A percentile compares a stretch with the other conserved stretches of the same genome.
Evolutionary conservation across 345 rosid genomes (phyloP).

Genomic region (Anastatica hierochuntica): DNA sequence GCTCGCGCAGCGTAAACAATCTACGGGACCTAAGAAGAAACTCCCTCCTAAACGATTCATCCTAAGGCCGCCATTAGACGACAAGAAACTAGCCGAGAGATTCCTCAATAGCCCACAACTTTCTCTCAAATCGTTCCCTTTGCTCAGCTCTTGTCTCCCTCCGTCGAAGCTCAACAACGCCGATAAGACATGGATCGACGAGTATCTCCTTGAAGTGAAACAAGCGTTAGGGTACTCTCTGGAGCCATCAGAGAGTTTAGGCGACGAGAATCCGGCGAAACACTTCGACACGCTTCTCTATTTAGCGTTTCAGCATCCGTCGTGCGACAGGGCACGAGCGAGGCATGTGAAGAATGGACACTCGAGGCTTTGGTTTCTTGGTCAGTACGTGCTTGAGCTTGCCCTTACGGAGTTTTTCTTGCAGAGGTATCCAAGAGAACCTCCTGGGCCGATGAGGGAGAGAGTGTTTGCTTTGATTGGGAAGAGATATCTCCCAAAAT

Average conservation of each 20-base stretch:
- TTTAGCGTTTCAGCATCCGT: slow-evolving; percentile 84
- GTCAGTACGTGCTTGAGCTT: slow-evolving; percentile 91
- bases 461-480: slow-evolving; percentile 89
- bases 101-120: slow-evolving; percentile 81
- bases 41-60: slow-evolving; percentile 64
- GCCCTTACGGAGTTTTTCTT: slow-evolving; percentile 66
- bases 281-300: slow-evolving; percentile 82
- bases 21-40: slow-evolving; percentile 54
- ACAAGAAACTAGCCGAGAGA: slow-evolving; percentile 60
- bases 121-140: slow-evolving; percentile 79
- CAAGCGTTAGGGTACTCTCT: slow-evolving; percentile 87
- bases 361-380: slow-evolving; percentile 70
- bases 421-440: slow-evolving; percentile 91
- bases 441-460: slow-evolving; percentile 88
- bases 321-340: slow-evolving; percentile 72
- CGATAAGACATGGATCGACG: slow-evolving; percentile 82
- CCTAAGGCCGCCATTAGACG: slow-evolving; percentile 77
- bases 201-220: slow-evolving; percentile 82
- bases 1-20: slow-evolving; percentile 70
- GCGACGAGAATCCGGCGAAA: slow-evolving; percentile 87
- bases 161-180: slow-evolving; percentile 75
- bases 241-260: slow-evolving; percentile 48
- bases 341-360: slow-evolving; percentile 82
- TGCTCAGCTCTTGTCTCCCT: slow-evolving; percentile 80
- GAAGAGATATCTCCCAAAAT: slow-evolving; percentile 70